Conservation (phyloP, 345 rosid genomes). For the Rubroshorea leprosula region DNA sequence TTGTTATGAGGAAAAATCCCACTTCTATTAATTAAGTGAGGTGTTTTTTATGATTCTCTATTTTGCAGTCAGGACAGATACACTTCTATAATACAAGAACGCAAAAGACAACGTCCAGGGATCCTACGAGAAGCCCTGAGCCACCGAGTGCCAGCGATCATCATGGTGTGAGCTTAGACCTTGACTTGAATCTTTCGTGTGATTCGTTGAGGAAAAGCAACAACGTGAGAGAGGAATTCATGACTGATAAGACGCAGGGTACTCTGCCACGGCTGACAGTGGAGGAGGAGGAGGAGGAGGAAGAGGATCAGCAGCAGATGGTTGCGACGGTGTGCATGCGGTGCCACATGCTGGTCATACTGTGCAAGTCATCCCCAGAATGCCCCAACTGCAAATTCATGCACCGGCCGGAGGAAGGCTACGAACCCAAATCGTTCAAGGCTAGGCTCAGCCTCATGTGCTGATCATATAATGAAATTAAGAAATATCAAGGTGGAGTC, state of each 20-base stretch:
- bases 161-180: constrained; percentile 56
- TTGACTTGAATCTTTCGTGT: constrained; percentile 59
- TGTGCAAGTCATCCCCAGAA: constrained; percentile 60
- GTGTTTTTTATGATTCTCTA: no score
- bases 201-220: constrained; percentile 31
- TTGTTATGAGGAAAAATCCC: no score
- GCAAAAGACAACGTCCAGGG: constrained; percentile 43
- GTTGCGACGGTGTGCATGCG: constrained; percentile 65
- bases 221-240: neutral
- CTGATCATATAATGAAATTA: constrained; percentile 26
- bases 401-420: constrained; percentile 56
- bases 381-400: constrained; percentile 95
- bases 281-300: constrained; percentile 23
- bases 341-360: constrained; percentile 88
- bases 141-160: constrained; percentile 18
- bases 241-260: neutral
- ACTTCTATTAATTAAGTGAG: no score
- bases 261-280: constrained; percentile 47
- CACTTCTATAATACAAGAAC: constrained; percentile 59
- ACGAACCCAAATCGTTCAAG: constrained; percentile 37
- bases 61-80: constrained; percentile 55
- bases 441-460: constrained; percentile 42
- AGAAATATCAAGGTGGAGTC: no score
- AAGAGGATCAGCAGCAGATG: constrained; percentile 50
- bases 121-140: constrained; percentile 36